phyloP scores from a whole-genome alignment of 805 yeast species.

The Monosporozyma servazzii region DNA sequence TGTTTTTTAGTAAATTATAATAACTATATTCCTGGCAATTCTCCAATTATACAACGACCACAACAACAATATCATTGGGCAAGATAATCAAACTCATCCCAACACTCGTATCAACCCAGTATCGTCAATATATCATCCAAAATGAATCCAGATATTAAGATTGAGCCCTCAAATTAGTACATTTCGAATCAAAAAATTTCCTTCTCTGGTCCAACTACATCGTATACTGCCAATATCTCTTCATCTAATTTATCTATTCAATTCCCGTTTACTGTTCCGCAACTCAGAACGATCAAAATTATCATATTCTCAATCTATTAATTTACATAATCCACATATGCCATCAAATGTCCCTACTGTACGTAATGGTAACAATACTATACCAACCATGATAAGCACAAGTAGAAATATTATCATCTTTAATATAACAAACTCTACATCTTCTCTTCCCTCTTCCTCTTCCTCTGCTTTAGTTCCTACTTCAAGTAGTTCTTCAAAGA shows the following conservation, averaged over 20 bases:
- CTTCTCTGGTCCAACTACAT: neutral
- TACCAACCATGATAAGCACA: neutral
- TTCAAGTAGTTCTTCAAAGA: neutral
- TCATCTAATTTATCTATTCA: neutral
- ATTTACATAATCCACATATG: neutral
- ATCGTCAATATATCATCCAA: neutral
- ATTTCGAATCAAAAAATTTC: neutral
- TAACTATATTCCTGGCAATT: slow-evolving; percentile 1
- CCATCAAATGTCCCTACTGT: neutral
- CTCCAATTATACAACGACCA: slow-evolving; percentile 1
- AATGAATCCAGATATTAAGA: neutral
- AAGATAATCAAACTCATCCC: slow-evolving; percentile 4
- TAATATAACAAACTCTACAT: neutral
- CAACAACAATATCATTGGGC: slow-evolving; percentile 7
- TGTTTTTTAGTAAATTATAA: neutral
- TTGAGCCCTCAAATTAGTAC: neutral
- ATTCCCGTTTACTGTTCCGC: neutral
- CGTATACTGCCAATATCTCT: neutral
- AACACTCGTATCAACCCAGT: slow-evolving; percentile 2
- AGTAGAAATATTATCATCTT: neutral
- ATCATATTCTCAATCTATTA: neutral
- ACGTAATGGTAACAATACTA: neutral
- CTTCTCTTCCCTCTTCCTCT: neutral
- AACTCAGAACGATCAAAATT: neutral
- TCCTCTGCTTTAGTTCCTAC: neutral